Evolutionary conservation across 768 basidiomycete genomes (phyloP).

Genomic region (Leccinum rimulosum): DNA sequence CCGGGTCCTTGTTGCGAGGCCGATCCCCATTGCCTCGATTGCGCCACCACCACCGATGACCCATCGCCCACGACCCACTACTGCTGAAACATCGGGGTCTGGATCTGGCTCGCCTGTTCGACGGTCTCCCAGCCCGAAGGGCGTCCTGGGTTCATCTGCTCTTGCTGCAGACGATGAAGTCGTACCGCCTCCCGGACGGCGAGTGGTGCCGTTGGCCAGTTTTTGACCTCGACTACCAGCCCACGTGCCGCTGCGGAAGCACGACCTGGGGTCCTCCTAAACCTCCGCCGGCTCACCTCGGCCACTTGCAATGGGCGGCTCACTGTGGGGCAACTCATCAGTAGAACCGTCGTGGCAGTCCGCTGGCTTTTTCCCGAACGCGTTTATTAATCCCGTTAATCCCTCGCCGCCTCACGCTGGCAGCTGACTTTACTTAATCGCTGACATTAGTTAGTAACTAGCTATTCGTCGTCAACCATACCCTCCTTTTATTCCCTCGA

Average conservation of each 20-base stretch:
- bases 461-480: not conserved
- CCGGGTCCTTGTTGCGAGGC: constrained; percentile 62
- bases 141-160: constrained; percentile 72
- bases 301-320: constrained; percentile 34
- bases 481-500: not conserved
- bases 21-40: constrained; percentile 24
- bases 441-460: constrained; percentile 9
- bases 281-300: constrained; percentile 33
- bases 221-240: constrained; percentile 47
- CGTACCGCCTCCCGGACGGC: constrained; percentile 49
- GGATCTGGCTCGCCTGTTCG: constrained; percentile 59
- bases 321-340: constrained; percentile 42
- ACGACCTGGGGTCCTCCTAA: constrained; percentile 44
- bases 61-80: constrained; percentile 51
- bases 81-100: constrained; percentile 45
- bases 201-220: constrained; percentile 43
- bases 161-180: constrained; percentile 79
- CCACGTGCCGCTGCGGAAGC: constrained; percentile 42
- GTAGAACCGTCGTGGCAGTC: constrained; percentile 50
- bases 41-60: constrained; percentile 59
- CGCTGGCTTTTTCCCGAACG: constrained; percentile 44
- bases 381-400: constrained; percentile 47
- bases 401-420: constrained; percentile 46
- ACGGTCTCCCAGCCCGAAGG: constrained; percentile 58
- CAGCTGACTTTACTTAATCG: constrained; percentile 28